Conservation (phyloP, 2,329 filamentous ascomycete genomes). For the Scedosporium dehoogii region DNA sequence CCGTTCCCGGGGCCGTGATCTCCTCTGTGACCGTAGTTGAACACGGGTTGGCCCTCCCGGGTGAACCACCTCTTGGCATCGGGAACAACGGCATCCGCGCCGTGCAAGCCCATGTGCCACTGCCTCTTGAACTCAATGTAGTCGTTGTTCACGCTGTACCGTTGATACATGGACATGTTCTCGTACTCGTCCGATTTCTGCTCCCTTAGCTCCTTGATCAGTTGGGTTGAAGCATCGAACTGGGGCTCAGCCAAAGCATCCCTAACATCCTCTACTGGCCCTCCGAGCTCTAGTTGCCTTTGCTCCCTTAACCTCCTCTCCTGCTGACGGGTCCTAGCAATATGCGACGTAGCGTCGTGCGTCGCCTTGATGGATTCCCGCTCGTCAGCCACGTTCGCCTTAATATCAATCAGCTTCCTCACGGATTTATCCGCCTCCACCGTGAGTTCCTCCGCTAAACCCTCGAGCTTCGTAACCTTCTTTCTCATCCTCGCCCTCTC, state of each 20-base stretch:
- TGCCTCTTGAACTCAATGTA: conserved; percentile 49
- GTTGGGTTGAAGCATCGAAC: conserved; percentile 8
- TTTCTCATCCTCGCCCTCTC: conserved; percentile 1
- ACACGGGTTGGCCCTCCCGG: conserved; percentile 30
- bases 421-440: conserved; percentile 34
- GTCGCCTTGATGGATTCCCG: conserved; percentile 26
- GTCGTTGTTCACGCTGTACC: conserved; percentile 47
- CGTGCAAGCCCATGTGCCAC: conserved; percentile 44
- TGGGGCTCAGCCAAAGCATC: conserved; percentile 17
- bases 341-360: conserved; percentile 13
- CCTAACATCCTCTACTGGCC: conserved; percentile 10
- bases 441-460: conserved; percentile 22
- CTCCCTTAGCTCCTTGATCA: conserved; percentile 26
- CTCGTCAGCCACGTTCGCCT: conserved; percentile 40
- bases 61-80: conserved; percentile 46
- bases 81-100: conserved; percentile 39
- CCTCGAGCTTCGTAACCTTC: conserved; percentile 1
- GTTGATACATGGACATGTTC: conserved; percentile 28
- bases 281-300: conserved; percentile 11
- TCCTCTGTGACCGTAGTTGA: conserved; percentile 19
- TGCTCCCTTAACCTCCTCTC: conserved; percentile 10
- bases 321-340: conserved; percentile 8
- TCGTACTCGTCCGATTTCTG: conserved; percentile 32
- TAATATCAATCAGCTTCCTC: conserved; percentile 38
- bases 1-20: conserved; percentile 23